Evolutionary conservation across 495 filamentous ascomycete species (phyloP).

Genomic region (Ascodesmis nigricans): DNA sequence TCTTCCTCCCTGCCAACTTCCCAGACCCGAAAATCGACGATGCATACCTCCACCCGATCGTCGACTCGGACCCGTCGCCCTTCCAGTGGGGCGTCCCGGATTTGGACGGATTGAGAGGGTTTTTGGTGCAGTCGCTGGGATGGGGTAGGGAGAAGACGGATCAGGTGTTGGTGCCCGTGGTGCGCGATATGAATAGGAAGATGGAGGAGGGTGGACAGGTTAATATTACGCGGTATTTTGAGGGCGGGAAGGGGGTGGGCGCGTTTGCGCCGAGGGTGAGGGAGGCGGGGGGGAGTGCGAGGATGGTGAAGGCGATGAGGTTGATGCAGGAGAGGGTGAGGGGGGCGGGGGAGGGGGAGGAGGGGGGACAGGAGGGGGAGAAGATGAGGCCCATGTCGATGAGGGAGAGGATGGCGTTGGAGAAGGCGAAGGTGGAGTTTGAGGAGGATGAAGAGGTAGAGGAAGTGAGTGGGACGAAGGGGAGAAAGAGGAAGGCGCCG

Average conservation of each 20-base stretch:
- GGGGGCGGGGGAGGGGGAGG: neutral
- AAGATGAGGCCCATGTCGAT: conserved; percentile 5
- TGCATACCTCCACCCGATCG: conserved; percentile 68
- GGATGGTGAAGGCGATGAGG: conserved; percentile 64
- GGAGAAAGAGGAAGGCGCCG: neutral
- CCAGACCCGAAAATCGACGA: conserved; percentile 51
- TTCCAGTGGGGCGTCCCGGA: conserved; percentile 96
- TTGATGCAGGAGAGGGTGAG: conserved; percentile 29
- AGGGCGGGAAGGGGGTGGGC: conserved; percentile 35
- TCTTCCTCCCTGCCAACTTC: conserved; percentile 63
- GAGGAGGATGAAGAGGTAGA: conserved; percentile 5
- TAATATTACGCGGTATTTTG: conserved; percentile 84
- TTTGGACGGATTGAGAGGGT: conserved; percentile 59
- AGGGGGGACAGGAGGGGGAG: conserved; percentile 1
- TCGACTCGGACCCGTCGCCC: conserved; percentile 49
- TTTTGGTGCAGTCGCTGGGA: conserved; percentile 80
- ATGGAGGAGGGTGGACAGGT: conserved; percentile 76
- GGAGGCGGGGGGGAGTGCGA: conserved; percentile 39
- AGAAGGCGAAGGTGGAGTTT: conserved; percentile 3
- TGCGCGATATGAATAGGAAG: conserved; percentile 76
- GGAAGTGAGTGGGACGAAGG: conserved; percentile 1
- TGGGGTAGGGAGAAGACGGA: conserved; percentile 83
- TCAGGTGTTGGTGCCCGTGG: conserved; percentile 82
- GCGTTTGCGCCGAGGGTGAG: conserved; percentile 59
- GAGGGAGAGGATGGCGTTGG: conserved; percentile 3